phyloP scores from a whole-genome alignment of 2,329 filamentous ascomycete genomes.

The Didymella exigua region DNA sequence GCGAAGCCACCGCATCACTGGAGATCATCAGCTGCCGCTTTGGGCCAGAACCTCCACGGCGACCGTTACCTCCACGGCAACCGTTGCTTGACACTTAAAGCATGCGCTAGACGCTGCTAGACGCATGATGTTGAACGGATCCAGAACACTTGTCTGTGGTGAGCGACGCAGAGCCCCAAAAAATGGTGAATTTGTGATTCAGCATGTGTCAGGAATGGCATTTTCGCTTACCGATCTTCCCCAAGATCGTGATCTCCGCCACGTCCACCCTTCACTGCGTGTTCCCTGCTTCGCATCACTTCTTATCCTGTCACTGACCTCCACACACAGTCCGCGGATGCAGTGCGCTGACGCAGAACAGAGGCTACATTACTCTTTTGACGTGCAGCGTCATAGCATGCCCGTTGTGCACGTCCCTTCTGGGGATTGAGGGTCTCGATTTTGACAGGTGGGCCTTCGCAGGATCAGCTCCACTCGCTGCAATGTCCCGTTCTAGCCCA shows the following conservation, averaged over 20 bases:
- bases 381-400: background rate
- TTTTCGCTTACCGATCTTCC: constrained; percentile 23
- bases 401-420: background rate
- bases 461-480: background rate
- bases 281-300: constrained; percentile 17
- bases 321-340: constrained; percentile 13
- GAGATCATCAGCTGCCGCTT: constrained; percentile 8
- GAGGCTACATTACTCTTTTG: constrained; percentile 1
- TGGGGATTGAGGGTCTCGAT: background rate
- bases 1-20: constrained; percentile 22
- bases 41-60: background rate
- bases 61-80: constrained; percentile 1
- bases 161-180: background rate
- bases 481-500: constrained; percentile 1
- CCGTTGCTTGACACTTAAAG: constrained; percentile 4
- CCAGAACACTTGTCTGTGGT: background rate
- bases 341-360: constrained; percentile 6
- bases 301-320: background rate
- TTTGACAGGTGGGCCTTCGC: background rate
- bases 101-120: constrained; percentile 1
- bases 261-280: background rate
- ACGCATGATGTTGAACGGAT: background rate
- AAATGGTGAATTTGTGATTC: constrained; percentile 6
- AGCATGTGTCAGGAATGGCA: constrained; percentile 16
- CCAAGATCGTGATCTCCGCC: constrained; percentile 11